Conservation (phyloP, 2,329 filamentous ascomycete species). For the Aureobasidium sp. region DNA sequence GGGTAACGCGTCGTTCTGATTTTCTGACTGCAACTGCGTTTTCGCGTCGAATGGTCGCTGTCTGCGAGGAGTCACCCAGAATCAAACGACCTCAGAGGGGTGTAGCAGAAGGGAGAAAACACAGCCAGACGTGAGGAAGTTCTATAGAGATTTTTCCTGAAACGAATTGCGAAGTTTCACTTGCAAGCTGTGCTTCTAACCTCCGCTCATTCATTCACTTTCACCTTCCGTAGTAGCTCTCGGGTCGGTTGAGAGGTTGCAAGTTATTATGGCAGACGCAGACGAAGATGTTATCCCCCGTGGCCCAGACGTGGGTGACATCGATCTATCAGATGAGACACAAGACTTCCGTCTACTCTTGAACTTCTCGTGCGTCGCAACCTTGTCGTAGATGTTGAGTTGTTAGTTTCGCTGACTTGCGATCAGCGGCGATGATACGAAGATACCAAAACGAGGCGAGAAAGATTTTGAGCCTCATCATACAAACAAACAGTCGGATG, state of each 20-base stretch:
- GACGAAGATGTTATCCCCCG: constrained; percentile 31
- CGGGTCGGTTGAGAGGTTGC: not conserved
- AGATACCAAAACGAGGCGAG: constrained; percentile 80
- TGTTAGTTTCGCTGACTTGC: constrained; percentile 2
- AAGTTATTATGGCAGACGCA: constrained; percentile 29
- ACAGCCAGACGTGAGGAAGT: not conserved
- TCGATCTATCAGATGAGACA: constrained; percentile 68
- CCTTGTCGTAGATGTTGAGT: not conserved
- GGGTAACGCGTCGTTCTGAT: not conserved
- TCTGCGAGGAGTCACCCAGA: not conserved
- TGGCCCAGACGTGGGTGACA: constrained; percentile 67
- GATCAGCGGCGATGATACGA: constrained; percentile 33
- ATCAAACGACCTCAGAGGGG: not conserved
- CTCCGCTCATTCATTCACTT: not conserved
- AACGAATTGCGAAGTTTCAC: not conserved
- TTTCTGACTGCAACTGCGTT: constrained; percentile 6
- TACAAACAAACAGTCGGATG: constrained; percentile 69
- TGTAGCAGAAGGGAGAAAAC: not conserved
- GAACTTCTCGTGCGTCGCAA: constrained; percentile 40
- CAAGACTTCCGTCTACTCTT: constrained; percentile 78
- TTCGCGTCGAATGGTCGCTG: not conserved
- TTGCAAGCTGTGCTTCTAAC: not conserved
- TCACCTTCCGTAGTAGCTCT: not conserved
- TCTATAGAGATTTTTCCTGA: too few relatives aligned
- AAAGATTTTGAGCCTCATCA: constrained; percentile 97